Conservation (phyloP, 2,329 filamentous ascomycete species). For the Tolypocladium sp. region DNA sequence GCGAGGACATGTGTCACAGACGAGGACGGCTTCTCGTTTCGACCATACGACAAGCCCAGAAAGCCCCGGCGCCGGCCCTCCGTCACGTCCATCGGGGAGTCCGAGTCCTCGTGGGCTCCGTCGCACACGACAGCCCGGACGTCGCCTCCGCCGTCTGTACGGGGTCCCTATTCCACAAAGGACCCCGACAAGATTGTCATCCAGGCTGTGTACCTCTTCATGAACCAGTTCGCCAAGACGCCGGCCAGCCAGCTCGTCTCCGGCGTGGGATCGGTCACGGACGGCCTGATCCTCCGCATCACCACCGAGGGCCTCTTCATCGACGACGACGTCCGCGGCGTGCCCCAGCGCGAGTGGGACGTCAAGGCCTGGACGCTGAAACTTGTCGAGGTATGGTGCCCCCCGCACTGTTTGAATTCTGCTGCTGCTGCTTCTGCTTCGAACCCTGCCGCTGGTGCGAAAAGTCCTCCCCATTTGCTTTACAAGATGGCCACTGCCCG, state of each 20-base stretch:
- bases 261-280: slow-evolving; percentile 75
- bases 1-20: slow-evolving; percentile 53
- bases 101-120: slow-evolving; percentile 78
- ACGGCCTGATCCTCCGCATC: slow-evolving; percentile 85
- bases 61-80: slow-evolving; percentile 50
- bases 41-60: slow-evolving; percentile 66
- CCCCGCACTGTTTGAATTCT: slow-evolving; percentile 49
- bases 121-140: slow-evolving; percentile 79
- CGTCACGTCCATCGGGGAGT: slow-evolving; percentile 59
- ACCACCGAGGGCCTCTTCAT: slow-evolving; percentile 94
- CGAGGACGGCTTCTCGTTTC: slow-evolving; percentile 62
- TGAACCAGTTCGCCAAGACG: slow-evolving; percentile 79
- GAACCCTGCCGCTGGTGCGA: slow-evolving; percentile 27
- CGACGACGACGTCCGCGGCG: slow-evolving; percentile 84
- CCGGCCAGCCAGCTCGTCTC: slow-evolving; percentile 85
- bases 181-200: slow-evolving; percentile 96
- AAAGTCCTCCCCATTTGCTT: slow-evolving; percentile 33
- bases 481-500: slow-evolving; percentile 38
- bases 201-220: slow-evolving; percentile 85
- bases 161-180: slow-evolving; percentile 73
- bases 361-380: slow-evolving; percentile 98
- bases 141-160: slow-evolving; percentile 70
- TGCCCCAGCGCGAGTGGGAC: slow-evolving; percentile 97
- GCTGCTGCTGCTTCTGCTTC: slow-evolving; percentile 25
- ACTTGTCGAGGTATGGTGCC: slow-evolving; percentile 79